A percentile compares a stretch with the other conserved stretches of the same genome.
Evolutionary conservation across 495 filamentous ascomycete genomes (phyloP).

Genomic region (Recurvomyces mirabilis): DNA sequence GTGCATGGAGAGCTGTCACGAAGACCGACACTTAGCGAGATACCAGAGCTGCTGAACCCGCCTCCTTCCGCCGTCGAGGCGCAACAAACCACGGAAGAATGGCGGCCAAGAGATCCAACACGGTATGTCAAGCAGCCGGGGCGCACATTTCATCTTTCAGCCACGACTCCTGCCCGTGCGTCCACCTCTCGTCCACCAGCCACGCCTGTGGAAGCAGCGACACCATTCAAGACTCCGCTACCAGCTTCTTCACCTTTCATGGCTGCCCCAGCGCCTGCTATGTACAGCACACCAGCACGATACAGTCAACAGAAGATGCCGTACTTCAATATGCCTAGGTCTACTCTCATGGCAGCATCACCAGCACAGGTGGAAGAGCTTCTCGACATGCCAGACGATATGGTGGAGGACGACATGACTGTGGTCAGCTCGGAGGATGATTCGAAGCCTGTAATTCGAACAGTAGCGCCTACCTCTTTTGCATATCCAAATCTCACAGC

Average conservation of each 20-base stretch:
- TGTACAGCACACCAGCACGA: slow-evolving; percentile 1
- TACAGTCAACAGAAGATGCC: neutral
- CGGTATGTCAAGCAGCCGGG: no score
- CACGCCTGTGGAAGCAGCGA: neutral
- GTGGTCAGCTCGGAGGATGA: neutral
- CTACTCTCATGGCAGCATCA: neutral
- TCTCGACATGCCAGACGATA: neutral
- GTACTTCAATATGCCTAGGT: neutral
- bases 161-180: neutral
- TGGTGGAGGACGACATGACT: neutral
- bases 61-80: no score
- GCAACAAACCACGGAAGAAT: no score
- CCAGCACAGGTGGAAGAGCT: neutral
- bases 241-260: neutral
- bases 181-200: neutral
- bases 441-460: no score
- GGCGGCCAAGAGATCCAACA: no score
- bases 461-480: no score
- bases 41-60: no score
- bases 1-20: no score
- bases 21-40: no score
- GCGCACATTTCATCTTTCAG: no score
- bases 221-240: no score
- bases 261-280: neutral
- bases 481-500: no score